These are phyloP conservation scores for Aspergillus bombycis DNA, from an alignment of 2,329 filamentous ascomycete genomes.

Conservation along the genomic window DNA sequence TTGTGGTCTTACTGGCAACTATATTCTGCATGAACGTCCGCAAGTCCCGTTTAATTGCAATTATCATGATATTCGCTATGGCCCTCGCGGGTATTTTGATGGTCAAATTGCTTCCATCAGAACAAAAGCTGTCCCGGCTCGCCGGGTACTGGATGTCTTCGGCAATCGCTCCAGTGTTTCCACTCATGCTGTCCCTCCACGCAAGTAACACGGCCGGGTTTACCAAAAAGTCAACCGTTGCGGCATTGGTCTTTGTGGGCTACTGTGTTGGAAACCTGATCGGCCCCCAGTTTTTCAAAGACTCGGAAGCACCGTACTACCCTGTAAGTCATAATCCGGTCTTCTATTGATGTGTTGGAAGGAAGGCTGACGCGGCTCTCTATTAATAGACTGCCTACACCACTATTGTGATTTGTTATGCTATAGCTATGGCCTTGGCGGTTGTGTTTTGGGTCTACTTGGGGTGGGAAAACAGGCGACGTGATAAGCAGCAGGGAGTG, in stretches of 20 bases:
- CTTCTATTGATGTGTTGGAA: not conserved
- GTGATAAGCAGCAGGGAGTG: conserved; percentile 19
- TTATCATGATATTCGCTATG: conserved; percentile 20
- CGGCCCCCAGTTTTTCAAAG: conserved; percentile 21
- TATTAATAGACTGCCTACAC: conserved; percentile 24
- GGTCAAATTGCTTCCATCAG: conserved; percentile 23
- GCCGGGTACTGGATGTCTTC: conserved; percentile 26
- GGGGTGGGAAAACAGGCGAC: conserved; percentile 13
- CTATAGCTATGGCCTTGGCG: conserved; percentile 21
- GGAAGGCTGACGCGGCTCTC: not conserved
- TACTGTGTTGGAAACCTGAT: conserved; percentile 24
- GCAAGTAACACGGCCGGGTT: conserved; percentile 22
- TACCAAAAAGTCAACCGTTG: conserved; percentile 23
- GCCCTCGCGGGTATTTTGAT: conserved; percentile 24
- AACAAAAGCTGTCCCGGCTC: conserved; percentile 20
- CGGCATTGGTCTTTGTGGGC: conserved; percentile 18
- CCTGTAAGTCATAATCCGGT: not conserved
- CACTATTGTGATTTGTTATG: conserved; percentile 24
- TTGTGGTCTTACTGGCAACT: conserved; percentile 22
- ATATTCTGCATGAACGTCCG: conserved; percentile 19
- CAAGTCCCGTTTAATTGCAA: conserved; percentile 20
- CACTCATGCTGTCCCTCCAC: conserved; percentile 21
- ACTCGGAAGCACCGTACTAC: conserved; percentile 19
- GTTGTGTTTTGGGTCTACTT: conserved; percentile 18
- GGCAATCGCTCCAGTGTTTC: conserved; percentile 22